Conservation (phyloP, 2,329 filamentous ascomycete species). For the Trichoderma semiorbis region DNA sequence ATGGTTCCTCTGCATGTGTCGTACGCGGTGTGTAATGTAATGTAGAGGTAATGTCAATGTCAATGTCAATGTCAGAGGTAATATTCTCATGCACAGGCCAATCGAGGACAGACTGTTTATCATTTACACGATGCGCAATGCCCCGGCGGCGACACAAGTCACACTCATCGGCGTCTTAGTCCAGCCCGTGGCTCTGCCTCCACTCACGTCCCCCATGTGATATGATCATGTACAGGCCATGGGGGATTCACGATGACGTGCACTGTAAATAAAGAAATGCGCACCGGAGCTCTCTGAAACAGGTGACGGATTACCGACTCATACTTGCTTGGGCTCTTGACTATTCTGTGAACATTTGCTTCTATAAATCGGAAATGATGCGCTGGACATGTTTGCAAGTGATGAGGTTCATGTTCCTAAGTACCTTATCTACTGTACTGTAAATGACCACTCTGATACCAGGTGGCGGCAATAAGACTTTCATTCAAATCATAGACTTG, state of each 20-base stretch:
- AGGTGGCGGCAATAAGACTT: not conserved
- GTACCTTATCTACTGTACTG: not conserved
- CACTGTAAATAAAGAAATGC: not conserved
- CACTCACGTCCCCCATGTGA: constrained; percentile 8
- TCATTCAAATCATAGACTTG: not conserved
- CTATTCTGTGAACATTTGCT: not conserved
- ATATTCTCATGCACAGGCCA: not conserved
- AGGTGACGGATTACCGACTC: not conserved
- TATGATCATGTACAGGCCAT: constrained; percentile 2
- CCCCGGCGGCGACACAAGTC: not conserved
- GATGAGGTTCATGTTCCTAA: not conserved
- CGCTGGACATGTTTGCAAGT: not conserved
- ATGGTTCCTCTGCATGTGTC: not conserved
- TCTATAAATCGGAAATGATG: not conserved
- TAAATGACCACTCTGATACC: not conserved
- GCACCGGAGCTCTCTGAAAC: not conserved
- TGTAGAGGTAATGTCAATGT: not conserved
- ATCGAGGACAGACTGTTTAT: not conserved
- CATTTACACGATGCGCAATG: not conserved
- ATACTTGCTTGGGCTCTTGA: not conserved
- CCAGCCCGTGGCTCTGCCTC: constrained; percentile 2
- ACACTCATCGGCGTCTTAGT: constrained; percentile 2
- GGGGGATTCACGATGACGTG: not conserved
- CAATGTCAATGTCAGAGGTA: not conserved
- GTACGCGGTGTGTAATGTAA: not conserved